These are phyloP conservation scores for Entelexis sorbosivorans DNA, from an alignment of 1,139 yeast genomes.

Conservation along the genomic window DNA sequence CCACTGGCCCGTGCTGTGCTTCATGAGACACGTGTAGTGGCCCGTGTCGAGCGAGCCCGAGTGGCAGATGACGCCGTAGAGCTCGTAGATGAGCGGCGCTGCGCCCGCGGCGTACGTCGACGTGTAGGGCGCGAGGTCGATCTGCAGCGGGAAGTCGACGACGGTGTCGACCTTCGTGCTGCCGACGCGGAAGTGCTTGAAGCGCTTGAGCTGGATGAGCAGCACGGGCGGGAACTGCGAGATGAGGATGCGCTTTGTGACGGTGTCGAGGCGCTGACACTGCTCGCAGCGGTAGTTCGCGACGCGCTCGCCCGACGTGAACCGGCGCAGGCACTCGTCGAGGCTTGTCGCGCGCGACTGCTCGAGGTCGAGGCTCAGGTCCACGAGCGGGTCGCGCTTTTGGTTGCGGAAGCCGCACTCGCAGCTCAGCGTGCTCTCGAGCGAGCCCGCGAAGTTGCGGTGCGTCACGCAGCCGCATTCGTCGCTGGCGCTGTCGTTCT, in stretches of 20 bases:
- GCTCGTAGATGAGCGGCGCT: conserved; percentile 46
- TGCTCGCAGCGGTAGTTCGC: conserved; percentile 56
- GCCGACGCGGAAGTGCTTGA: conserved; percentile 56
- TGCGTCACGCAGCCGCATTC: conserved; percentile 75
- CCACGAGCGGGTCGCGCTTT: conserved; percentile 84
- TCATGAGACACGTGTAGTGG: conserved; percentile 74
- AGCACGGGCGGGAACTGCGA: conserved; percentile 64
- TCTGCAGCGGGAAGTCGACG: conserved; percentile 57
- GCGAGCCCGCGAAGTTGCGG: conserved; percentile 60
- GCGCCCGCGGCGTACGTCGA: conserved; percentile 22
- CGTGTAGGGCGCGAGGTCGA: conserved; percentile 59
- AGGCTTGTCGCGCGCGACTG: conserved; percentile 28
- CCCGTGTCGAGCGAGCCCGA: conserved; percentile 91
- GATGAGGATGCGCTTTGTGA: conserved; percentile 60
- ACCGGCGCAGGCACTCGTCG: conserved; percentile 59
- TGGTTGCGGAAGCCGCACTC: conserved; percentile 53
- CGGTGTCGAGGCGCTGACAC: conserved; percentile 53
- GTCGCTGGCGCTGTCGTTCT: conserved; percentile 21
- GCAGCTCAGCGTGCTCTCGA: conserved; percentile 67
- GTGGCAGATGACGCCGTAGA: conserved; percentile 79
- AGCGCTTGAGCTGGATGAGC: conserved; percentile 75
- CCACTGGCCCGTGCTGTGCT: conserved; percentile 67
- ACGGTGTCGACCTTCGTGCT: conserved; percentile 68
- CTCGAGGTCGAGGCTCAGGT: conserved; percentile 58
- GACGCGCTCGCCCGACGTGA: conserved; percentile 64